Evolutionary conservation across 2,329 filamentous ascomycete genomes (phyloP), one percentile per base, ranked within the genome.

Genomic region (Trichoderma lentiforme): DNA sequence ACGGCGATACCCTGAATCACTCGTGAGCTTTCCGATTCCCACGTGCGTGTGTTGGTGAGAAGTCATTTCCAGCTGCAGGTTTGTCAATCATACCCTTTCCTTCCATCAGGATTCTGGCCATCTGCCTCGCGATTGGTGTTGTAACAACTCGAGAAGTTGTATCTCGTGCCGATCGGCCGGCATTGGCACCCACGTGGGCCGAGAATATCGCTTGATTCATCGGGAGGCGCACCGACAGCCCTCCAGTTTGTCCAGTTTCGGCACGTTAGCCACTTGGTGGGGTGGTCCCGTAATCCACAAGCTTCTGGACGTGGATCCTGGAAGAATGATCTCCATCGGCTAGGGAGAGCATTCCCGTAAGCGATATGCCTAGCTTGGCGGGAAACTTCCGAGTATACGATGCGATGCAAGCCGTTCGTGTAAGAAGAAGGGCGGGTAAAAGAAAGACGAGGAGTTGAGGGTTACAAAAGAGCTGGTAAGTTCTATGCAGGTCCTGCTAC

Each of bases 151-250:
- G 3, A 58, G 47, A 58, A 39, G 64, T 24, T 7, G 51, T 7
- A 3, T 2, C 32, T 28, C 28, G 51, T 67, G 64, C 64, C 64
- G 32, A 57, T 67, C 51, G 51, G 34, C 51, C 51, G 51, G 51
- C 51, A 53, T 3, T 2, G 47, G 15, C 3, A 39, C 15, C n/a
- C 64, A 67, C 64, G 64, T 67, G 64, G 21, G 24, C 51, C 51
- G 24, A 67, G 32, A 43, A 4, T 43, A 67, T 58, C 51, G 1
- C 64, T 39, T 67, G 64, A 67, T 67, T 67, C 64, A 67, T 67
- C 32, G 64, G 64, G 64, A 67, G 64, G 51, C 51, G 21, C 34
- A 30, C 51, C 64, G 32, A 32, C 18, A 36, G 21, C 24, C 32
- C 6, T 39, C 64, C 64, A 66, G 21, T 53, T 24, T 53, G 3